Conservation (phyloP, 805 yeast genomes). For the Candida verbasci region DNA sequence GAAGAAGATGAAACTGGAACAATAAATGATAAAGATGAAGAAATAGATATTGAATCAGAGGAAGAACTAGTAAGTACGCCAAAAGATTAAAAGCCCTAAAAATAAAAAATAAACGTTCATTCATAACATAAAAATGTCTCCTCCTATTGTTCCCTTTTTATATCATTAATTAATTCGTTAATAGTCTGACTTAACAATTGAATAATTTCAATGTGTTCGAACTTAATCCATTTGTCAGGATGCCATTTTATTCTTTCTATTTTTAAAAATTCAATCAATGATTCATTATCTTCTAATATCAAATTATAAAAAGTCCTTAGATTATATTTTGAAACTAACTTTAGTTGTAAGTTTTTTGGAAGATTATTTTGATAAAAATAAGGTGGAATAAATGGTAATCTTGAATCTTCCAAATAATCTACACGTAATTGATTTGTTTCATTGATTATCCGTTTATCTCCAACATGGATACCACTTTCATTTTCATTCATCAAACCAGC, state of each 20-base stretch:
- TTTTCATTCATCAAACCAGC: conserved; percentile 33
- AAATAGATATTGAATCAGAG: conserved; percentile 19
- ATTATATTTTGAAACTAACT: conserved; percentile 17
- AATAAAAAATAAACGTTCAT: neutral
- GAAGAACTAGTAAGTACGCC: conserved; percentile 14
- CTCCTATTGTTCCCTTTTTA: neutral
- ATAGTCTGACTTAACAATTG: conserved; percentile 27
- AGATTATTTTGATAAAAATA: conserved; percentile 7
- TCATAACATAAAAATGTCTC: too few relatives aligned
- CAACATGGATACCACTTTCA: conserved; percentile 28
- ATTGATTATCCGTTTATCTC: conserved; percentile 31
- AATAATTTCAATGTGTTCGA: conserved; percentile 22
- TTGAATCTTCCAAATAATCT: conserved; percentile 12
- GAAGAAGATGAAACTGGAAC: conserved; percentile 32
- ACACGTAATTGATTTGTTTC: conserved; percentile 9
- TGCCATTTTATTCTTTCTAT: conserved; percentile 64
- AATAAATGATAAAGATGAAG: conserved; percentile 30
- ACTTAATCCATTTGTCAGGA: conserved; percentile 56
- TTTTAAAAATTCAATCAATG: conserved; percentile 25
- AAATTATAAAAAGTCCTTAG: conserved; percentile 24
- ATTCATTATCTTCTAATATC: conserved; percentile 13
- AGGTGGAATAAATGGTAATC: conserved; percentile 13
- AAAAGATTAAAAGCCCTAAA: conserved; percentile 7
- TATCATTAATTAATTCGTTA: conserved; percentile 18
- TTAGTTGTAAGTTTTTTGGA: conserved; percentile 10